These are phyloP conservation scores for Bipolaris sorokiniana DNA, from an alignment of 2,329 filamentous ascomycete genomes.

Conservation along the genomic window DNA sequence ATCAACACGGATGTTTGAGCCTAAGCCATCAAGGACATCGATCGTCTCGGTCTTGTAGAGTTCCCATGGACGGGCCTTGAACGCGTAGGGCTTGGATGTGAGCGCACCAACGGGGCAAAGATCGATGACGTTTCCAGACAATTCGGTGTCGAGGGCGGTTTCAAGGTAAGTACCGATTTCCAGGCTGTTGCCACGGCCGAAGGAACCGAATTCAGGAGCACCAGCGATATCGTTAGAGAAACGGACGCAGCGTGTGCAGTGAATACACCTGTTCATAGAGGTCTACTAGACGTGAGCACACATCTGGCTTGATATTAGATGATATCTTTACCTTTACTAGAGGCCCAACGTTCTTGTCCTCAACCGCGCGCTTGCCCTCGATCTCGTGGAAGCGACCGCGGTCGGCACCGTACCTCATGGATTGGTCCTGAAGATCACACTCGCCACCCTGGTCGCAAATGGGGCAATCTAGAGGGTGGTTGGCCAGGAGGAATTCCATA, in stretches of 20 bases:
- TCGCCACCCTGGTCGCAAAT: conserved; percentile 99
- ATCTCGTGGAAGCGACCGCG: conserved; percentile 96
- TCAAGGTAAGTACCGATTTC: conserved; percentile 99
- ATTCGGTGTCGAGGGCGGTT: conserved; percentile 87
- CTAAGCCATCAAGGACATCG: conserved; percentile 89
- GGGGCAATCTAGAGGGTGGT: conserved; percentile 94
- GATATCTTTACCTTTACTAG: conserved; percentile 72
- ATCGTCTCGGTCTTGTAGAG: conserved; percentile 95
- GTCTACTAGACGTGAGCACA: conserved; percentile 61
- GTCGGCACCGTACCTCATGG: conserved; percentile 97
- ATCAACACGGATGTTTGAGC: conserved; percentile 94
- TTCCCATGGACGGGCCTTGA: conserved; percentile 96
- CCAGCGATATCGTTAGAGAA: conserved; percentile 98
- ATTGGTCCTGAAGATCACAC: conserved; percentile 98
- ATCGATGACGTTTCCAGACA: conserved; percentile 97
- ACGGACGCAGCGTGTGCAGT: conserved; percentile 96
- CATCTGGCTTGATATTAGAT: not conserved
- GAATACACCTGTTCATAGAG: conserved; percentile 99
- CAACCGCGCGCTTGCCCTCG: conserved; percentile 93
- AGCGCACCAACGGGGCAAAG: conserved; percentile 96
- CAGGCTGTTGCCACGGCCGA: conserved; percentile 93
- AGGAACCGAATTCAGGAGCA: conserved; percentile 91
- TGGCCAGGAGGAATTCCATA: conserved; percentile 97
- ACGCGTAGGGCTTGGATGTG: conserved; percentile 96
- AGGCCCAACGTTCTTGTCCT: conserved; percentile 99